phyloP scores from a whole-genome alignment of 352 stramenopile species.

The Aphanomyces cochlioides region DNA sequence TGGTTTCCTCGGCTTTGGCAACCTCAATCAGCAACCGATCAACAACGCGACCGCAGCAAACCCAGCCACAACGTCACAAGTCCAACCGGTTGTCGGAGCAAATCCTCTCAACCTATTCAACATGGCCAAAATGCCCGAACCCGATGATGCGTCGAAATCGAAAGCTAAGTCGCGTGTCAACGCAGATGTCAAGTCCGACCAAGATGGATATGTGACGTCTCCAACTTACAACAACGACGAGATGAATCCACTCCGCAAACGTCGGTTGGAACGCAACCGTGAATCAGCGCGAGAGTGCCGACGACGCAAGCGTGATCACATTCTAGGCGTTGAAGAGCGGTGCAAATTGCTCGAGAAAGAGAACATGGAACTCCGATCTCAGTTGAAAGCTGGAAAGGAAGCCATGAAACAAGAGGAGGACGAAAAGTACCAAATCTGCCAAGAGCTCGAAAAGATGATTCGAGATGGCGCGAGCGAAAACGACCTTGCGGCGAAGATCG shows the following conservation, averaged over 20 bases:
- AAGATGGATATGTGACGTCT: background rate
- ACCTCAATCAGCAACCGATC: background rate
- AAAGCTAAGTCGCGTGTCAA: constrained; percentile 2
- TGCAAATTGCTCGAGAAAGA: constrained; percentile 83
- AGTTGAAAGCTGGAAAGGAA: constrained; percentile 85
- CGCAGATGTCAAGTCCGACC: constrained; percentile 11
- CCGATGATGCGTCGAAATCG: background rate
- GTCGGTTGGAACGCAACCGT: constrained; percentile 90
- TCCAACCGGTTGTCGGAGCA: background rate
- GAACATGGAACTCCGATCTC: constrained; percentile 88
- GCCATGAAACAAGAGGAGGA: constrained; percentile 81
- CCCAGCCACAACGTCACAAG: background rate
- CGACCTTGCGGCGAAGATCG: constrained; percentile 91
- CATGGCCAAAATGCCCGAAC: constrained; percentile 2
- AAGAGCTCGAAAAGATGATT: constrained; percentile 83
- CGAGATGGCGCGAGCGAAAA: constrained; percentile 71
- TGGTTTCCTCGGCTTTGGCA: constrained; percentile 18
- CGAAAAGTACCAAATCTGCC: constrained; percentile 80
- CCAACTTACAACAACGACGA: background rate
- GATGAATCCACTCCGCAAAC: constrained; percentile 57
- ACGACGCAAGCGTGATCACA: constrained; percentile 84
- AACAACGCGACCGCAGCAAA: background rate
- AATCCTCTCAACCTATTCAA: constrained; percentile 25
- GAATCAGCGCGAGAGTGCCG: constrained; percentile 88
- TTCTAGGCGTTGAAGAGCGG: constrained; percentile 71